Evolutionary conservation across 768 basidiomycete species (phyloP), one percentile per base, ranked within the genome.

Genomic region (Termitomyces sp.): DNA sequence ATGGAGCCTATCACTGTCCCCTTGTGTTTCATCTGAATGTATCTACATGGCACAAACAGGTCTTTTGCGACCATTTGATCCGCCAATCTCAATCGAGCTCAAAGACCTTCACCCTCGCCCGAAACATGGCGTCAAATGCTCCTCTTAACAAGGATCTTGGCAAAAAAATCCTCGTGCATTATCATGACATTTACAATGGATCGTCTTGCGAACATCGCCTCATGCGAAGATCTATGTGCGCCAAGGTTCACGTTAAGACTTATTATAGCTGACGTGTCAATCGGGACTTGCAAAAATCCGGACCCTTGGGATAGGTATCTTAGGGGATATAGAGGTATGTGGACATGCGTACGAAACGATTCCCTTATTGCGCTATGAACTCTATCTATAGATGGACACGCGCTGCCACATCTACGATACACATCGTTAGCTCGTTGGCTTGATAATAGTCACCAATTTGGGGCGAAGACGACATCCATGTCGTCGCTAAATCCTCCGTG

Each of bases 271-370:
- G 48, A 45, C 56, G 48, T 42, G 56, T 24, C 24, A 51, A 28
- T 4, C 20, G 24, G 51, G 32, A 18, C 4, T 50, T 38, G 33
- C 22, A 43, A 57, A 50, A 30, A 28, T 24, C 32, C 30, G 20
- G 18, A 22, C 2, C 30, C 13, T 30, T 14, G 18, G 6, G 28
- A 28, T 28, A 48, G 32, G 6, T 28, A 20, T 12, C 26, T 53
- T 26, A 18, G 51, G 36, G 36, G 26, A 40, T 30, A 24, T 52
- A 36, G 51, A 40, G 47, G 16, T 33, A 22, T 28, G 14, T 49
- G 24, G 48, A 50, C 56, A 57, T 20, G 48, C 40, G 48, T 50
- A 57, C 56, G 38, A 52, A 43, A 57, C n/a, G 50, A 35, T 43
- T 52, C 50, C 33, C 14, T 57, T 20, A 7, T 38, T 42, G 13